phyloP scores from a whole-genome alignment of 257 asterid genomes.

The Misopates orontium region DNA sequence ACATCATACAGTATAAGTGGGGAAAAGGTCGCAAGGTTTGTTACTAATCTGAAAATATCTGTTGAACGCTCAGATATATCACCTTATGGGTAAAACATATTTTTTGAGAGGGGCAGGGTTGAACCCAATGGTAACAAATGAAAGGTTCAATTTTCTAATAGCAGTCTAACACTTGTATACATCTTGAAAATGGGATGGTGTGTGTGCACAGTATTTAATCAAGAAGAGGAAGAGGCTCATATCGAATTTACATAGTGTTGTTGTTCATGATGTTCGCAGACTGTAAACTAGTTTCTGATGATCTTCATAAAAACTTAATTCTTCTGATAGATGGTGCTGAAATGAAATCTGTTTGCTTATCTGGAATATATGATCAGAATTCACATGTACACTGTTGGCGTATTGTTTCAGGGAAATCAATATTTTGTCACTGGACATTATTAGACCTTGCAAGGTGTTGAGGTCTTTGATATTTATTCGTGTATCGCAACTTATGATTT shows the following conservation, averaged over 20 bases:
- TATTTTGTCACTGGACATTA: too few species aligned
- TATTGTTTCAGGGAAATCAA: too few species aligned
- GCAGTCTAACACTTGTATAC: neutral
- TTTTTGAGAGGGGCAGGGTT: too few species aligned
- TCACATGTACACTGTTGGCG: neutral
- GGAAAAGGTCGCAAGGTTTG: slow-evolving; percentile 84
- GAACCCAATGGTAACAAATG: neutral
- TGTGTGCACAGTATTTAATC: neutral
- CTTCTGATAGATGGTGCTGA: too few species aligned
- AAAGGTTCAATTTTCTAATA: neutral
- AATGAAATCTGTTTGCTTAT: too few species aligned
- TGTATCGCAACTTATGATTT: too few species aligned
- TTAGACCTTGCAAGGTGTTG: too few species aligned
- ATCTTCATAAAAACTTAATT: neutral
- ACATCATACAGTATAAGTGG: slow-evolving; percentile 62
- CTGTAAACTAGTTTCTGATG: neutral
- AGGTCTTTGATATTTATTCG: too few species aligned
- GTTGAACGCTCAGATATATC: neutral
- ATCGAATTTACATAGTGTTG: neutral
- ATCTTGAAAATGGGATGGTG: neutral
- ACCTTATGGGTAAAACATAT: too few species aligned
- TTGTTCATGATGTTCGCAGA: neutral
- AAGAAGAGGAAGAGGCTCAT: neutral
- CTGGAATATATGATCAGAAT: neutral
- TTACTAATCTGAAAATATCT: slow-evolving; percentile 6